phyloP scores from a whole-genome alignment of 2,329 filamentous ascomycete genomes.

The Cercospora sp. region DNA sequence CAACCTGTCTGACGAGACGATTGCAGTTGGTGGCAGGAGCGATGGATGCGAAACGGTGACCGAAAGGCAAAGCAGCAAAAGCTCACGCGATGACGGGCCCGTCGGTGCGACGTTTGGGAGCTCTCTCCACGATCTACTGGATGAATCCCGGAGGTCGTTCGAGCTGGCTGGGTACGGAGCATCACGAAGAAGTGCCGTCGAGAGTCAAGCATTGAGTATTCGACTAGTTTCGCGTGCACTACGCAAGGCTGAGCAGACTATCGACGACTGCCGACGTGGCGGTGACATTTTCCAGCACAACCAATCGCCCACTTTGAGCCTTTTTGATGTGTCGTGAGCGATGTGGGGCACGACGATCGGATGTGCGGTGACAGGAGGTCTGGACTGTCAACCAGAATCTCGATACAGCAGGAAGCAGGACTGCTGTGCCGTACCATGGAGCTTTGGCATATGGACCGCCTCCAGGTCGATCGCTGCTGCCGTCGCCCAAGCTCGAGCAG shows the following conservation, averaged over 20 bases:
- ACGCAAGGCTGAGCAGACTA: not conserved
- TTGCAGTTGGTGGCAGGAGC: not conserved
- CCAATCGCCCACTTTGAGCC: not conserved
- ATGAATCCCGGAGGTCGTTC: not conserved
- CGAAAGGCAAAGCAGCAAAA: not conserved
- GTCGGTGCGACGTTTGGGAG: not conserved
- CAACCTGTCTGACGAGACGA: not conserved
- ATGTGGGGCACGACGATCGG: not conserved
- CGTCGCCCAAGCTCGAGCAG: not conserved
- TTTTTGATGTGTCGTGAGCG: not conserved
- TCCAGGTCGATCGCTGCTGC: not conserved
- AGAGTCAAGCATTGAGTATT: not conserved
- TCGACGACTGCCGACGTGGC: not conserved
- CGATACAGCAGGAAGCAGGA: not conserved
- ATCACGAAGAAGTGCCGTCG: slow-evolving; percentile 7
- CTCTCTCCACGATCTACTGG: slow-evolving; percentile 7
- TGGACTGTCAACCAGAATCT: not conserved
- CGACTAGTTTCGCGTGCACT: not conserved
- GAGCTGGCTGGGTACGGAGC: not conserved
- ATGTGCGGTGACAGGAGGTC: not conserved
- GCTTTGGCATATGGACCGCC: not conserved
- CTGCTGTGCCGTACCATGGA: not conserved
- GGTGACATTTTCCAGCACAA: not conserved
- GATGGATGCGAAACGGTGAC: not conserved
- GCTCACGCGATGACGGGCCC: not conserved